Evolutionary conservation across 108 stramenopile genomes (phyloP).

Genomic region (Chaetoceros muelleri): DNA sequence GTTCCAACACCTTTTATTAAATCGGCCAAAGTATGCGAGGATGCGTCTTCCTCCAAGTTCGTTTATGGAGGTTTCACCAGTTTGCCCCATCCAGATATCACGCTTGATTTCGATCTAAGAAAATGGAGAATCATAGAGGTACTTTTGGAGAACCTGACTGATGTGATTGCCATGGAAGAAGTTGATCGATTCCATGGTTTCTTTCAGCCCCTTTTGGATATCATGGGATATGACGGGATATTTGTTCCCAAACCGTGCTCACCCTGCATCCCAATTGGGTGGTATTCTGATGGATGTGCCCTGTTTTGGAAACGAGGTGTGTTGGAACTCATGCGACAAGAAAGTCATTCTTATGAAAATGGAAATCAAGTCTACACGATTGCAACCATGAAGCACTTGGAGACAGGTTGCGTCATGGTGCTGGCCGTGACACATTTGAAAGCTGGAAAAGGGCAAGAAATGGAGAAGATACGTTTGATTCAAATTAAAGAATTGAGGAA

Average conservation of each 20-base stretch:
- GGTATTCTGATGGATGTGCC: conserved; percentile 50
- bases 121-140: conserved; percentile 40
- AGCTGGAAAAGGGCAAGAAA: conserved; percentile 10
- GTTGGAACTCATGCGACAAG: conserved; percentile 11
- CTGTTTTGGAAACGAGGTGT: conserved; percentile 23
- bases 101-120: conserved; percentile 30
- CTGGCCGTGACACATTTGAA: conserved; percentile 42
- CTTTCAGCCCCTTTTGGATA: conserved; percentile 22
- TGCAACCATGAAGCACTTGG: conserved; percentile 17
- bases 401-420: conserved; percentile 12
- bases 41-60: neutral
- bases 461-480: conserved; percentile 18
- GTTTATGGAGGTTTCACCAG: conserved; percentile 37
- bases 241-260: conserved; percentile 32
- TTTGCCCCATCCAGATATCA: conserved; percentile 15
- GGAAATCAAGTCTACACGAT: conserved; percentile 30
- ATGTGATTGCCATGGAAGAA: conserved; percentile 46
- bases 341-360: neutral
- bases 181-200: conserved; percentile 36
- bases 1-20: conserved; percentile 15
- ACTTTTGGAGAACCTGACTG: conserved; percentile 16
- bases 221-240: conserved; percentile 24
- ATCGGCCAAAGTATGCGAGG: neutral
- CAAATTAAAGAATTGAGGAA: conserved; percentile 25
- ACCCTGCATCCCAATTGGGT: conserved; percentile 30